Evolutionary conservation across 495 filamentous ascomycete species (phyloP).

Genomic region (Amphirosellinia nigrospora): DNA sequence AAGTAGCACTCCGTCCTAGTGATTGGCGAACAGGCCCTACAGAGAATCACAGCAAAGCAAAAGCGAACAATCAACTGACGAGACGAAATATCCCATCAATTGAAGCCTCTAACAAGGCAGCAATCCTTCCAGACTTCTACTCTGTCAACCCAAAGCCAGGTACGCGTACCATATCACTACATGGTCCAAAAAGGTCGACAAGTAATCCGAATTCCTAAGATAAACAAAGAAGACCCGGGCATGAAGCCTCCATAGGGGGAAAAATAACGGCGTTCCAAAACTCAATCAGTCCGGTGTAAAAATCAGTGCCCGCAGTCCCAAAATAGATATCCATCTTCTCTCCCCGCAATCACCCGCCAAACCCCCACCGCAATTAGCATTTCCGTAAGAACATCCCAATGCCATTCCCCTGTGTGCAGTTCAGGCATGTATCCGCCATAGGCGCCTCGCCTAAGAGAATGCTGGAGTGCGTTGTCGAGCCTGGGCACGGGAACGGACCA

Average conservation of each 20-base stretch:
- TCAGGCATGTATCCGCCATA: constrained; percentile 25
- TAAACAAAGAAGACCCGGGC: constrained; percentile 11
- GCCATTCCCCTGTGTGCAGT: constrained; percentile 17
- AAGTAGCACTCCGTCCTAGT: neutral
- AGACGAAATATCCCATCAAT: neutral
- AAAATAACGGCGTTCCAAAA: constrained; percentile 13
- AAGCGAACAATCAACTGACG: neutral
- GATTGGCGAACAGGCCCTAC: too few relatives aligned
- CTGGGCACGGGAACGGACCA: constrained; percentile 33
- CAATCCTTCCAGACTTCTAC: neutral
- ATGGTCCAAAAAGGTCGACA: constrained; percentile 17
- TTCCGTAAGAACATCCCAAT: constrained; percentile 23
- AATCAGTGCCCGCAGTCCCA: neutral
- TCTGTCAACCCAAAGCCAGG: constrained; percentile 9
- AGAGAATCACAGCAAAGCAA: neutral
- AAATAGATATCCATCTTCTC: constrained; percentile 17
- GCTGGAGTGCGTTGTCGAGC: neutral
- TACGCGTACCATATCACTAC: constrained; percentile 14
- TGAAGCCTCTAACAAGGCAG: neutral
- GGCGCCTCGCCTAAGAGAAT: constrained; percentile 20
- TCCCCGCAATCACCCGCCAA: neutral
- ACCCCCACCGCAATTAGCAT: neutral
- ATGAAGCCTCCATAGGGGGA: neutral
- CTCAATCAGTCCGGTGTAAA: neutral
- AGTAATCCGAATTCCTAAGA: constrained; percentile 12